phyloP scores from a whole-genome alignment of 345 rosid species.

The Balakata baccata region DNA sequence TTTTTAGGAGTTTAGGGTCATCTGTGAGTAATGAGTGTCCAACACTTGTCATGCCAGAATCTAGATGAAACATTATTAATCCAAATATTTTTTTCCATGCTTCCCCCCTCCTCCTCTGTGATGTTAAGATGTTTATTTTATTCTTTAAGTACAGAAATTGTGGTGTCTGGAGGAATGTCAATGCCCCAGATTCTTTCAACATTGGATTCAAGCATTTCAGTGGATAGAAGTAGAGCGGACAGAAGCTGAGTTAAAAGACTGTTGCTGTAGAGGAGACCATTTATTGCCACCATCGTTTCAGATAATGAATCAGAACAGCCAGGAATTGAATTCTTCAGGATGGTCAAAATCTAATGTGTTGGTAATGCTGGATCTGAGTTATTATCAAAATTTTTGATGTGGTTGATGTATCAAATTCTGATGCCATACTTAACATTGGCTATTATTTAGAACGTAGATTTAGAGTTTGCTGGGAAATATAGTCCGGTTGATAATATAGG shows the following conservation, averaged over 20 bases:
- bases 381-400: constrained; percentile 5
- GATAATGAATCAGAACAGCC: constrained; percentile 13
- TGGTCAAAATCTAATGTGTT: constrained; percentile 3
- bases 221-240: constrained; percentile 60
- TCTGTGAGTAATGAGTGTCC: not conserved
- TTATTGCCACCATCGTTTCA: constrained; percentile 12
- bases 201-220: constrained; percentile 44
- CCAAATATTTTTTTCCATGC: no score
- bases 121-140: constrained; percentile 2
- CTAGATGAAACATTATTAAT: not conserved
- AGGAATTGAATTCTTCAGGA: not conserved
- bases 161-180: constrained; percentile 97
- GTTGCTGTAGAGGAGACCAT: constrained; percentile 26
- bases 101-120: no score
- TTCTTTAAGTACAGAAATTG: constrained; percentile 65
- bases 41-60: not conserved
- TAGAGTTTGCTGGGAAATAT: constrained; percentile 25
- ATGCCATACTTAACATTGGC: constrained; percentile 27
- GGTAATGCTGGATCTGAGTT: constrained; percentile 12
- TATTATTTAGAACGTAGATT: constrained; percentile 34
- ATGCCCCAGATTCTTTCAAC: constrained; percentile 90
- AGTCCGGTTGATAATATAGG: constrained; percentile 17
- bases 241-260: constrained; percentile 50
- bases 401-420: constrained; percentile 15
- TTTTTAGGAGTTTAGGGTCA: not conserved